Conservation (phyloP, 352 stramenopile genomes). For the Pythium apleroticum region DNA sequence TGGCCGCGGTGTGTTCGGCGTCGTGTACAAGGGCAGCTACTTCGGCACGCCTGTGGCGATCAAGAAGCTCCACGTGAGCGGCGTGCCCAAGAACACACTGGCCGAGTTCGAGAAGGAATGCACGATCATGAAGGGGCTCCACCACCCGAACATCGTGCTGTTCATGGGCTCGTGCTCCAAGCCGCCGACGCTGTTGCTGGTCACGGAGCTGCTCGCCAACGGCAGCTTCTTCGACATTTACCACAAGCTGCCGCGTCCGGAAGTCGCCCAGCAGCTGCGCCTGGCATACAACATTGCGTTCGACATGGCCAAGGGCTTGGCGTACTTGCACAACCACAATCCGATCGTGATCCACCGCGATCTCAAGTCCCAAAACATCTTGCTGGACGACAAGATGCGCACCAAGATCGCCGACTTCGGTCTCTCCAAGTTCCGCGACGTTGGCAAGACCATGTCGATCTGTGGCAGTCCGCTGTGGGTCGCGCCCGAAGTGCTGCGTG, state of each 20-base stretch:
- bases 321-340: constrained; percentile 97
- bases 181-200: constrained; percentile 94
- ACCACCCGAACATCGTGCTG: constrained; percentile 97
- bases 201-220: constrained; percentile 92
- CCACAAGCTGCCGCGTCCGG: constrained; percentile 70
- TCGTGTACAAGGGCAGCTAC: constrained; percentile 85
- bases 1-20: constrained; percentile 74
- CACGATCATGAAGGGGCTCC: constrained; percentile 87
- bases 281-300: constrained; percentile 84
- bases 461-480: constrained; percentile 84
- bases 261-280: constrained; percentile 51
- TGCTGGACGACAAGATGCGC: constrained; percentile 81
- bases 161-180: constrained; percentile 98
- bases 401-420: constrained; percentile 87
- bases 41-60: constrained; percentile 81
- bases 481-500: constrained; percentile 71
- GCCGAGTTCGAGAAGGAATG: constrained; percentile 84
- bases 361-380: constrained; percentile 80
- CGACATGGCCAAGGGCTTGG: constrained; percentile 92
- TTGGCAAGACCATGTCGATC: constrained; percentile 87
- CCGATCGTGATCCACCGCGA: constrained; percentile 96
- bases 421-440: constrained; percentile 81
- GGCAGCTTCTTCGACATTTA: constrained; percentile 89
- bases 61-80: constrained; percentile 81
- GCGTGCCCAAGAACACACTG: constrained; percentile 80